Evolutionary conservation across 345 rosid genomes (phyloP).

Genomic region (Gossypium raimondii): DNA sequence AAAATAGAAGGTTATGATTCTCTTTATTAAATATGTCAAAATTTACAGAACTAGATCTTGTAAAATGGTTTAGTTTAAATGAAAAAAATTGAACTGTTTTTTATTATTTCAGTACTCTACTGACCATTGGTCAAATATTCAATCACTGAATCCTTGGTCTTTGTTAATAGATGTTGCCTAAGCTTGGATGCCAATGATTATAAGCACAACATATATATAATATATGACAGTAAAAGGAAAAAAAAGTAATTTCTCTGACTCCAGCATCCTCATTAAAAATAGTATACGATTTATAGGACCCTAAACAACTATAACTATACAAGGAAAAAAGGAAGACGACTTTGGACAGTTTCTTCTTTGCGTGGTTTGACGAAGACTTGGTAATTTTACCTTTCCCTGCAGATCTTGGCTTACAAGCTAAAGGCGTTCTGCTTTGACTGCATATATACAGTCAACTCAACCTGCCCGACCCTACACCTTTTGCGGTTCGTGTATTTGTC

Average conservation of each 20-base stretch:
- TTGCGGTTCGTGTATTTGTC: background rate
- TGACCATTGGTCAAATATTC: background rate
- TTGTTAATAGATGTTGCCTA: background rate
- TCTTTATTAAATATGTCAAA: too few relatives aligned
- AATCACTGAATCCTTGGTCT: background rate
- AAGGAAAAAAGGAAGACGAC: background rate
- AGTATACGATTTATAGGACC: background rate
- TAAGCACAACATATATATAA: too few relatives aligned
- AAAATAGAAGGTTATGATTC: background rate
- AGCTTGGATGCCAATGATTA: too few relatives aligned
- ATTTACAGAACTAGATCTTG: too few relatives aligned
- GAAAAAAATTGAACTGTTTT: too few relatives aligned
- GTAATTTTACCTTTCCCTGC: background rate
- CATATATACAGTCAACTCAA: background rate
- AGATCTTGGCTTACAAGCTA: background rate
- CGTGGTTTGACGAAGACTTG: constrained; percentile 11
- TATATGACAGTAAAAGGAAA: too few relatives aligned
- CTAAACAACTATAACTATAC: too few relatives aligned
- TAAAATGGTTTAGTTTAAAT: too few relatives aligned
- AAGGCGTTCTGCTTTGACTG: constrained; percentile 7
- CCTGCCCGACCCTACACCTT: background rate
- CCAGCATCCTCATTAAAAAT: too few relatives aligned
- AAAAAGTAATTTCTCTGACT: too few relatives aligned
- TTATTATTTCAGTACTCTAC: background rate
- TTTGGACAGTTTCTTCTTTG: background rate